These are phyloP conservation scores for Setaria viridis DNA, from an alignment of 202 grass and related monocot genomes.

Conservation along the genomic window DNA sequence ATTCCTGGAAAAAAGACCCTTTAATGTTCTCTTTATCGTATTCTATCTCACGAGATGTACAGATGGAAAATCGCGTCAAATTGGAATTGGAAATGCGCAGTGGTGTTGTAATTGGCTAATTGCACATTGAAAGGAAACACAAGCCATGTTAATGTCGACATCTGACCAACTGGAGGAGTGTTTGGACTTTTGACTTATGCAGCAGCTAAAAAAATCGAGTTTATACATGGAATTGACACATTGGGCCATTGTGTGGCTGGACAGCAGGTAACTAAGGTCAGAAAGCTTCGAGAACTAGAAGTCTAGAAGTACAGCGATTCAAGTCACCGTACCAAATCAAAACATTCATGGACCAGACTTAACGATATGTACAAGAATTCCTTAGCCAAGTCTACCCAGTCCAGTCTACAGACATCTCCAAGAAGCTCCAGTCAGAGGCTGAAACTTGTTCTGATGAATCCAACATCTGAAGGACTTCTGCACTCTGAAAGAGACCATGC, in stretches of 20 bases:
- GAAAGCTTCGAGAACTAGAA: slow-evolving; percentile 20
- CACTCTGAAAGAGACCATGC: not conserved
- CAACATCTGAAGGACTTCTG: slow-evolving; percentile 14
- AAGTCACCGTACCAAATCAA: not conserved
- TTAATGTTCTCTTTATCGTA: not conserved
- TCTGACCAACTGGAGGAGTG: not conserved
- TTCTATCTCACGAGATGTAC: not conserved
- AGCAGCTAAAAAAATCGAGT: not conserved
- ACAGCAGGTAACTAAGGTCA: not conserved
- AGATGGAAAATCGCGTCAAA: not conserved
- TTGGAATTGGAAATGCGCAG: not conserved
- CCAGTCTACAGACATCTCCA: not conserved
- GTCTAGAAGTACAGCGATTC: slow-evolving; percentile 17
- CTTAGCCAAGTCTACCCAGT: not conserved
- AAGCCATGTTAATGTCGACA: not conserved
- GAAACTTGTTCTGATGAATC: not conserved
- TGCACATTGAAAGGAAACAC: not conserved
- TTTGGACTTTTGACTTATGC: not conserved
- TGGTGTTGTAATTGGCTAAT: not conserved
- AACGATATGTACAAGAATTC: not conserved
- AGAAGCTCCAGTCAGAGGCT: not conserved
- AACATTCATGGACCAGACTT: not conserved
- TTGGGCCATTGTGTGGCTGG: not conserved
- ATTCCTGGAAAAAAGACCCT: too few relatives aligned
- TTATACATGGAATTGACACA: not conserved